Evolutionary conservation across 2,329 filamentous ascomycete species (phyloP).

Genomic region (Ophiosphaerella herpotricha): DNA sequence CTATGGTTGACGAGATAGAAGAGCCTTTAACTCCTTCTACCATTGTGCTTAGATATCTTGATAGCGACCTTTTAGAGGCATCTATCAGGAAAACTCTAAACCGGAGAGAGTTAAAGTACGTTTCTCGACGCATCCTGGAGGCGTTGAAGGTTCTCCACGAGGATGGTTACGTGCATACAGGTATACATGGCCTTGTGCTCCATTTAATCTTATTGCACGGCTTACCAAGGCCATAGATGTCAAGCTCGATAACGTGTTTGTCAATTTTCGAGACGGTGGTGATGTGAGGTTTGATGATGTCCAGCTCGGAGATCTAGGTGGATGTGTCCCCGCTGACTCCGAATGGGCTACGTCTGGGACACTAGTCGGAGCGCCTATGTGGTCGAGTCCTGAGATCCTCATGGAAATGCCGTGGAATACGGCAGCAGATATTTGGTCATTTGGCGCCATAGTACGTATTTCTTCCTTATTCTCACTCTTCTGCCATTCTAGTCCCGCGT

Average conservation of each 20-base stretch:
- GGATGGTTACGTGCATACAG: constrained; percentile 33
- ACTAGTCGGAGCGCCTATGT: constrained; percentile 44
- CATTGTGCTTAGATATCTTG: constrained; percentile 27
- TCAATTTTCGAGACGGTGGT: constrained; percentile 34
- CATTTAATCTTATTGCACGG: neutral
- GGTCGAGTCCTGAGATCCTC: constrained; percentile 44
- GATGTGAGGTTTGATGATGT: constrained; percentile 41
- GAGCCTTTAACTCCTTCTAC: constrained; percentile 20
- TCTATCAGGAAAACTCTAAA: constrained; percentile 16
- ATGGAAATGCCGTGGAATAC: constrained; percentile 39
- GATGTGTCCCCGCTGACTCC: constrained; percentile 27
- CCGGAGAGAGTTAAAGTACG: constrained; percentile 21
- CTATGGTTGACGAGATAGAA: constrained; percentile 30
- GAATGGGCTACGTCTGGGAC: constrained; percentile 27
- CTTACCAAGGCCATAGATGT: constrained; percentile 21
- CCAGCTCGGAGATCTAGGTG: constrained; percentile 42
- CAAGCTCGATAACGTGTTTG: constrained; percentile 47
- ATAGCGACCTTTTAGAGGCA: constrained; percentile 19
- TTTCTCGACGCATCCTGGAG: constrained; percentile 21
- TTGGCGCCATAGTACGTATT: constrained; percentile 38
- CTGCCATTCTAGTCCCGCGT: no score
- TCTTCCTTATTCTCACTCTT: no score
- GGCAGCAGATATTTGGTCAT: constrained; percentile 49
- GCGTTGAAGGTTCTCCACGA: constrained; percentile 31
- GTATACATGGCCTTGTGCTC: constrained; percentile 3